A percentile compares a stretch with the other conserved stretches of the same genome.
These are phyloP conservation scores for Aspergillus spinulosporus DNA, from an alignment of 2,329 filamentous ascomycete species.

Conservation along the genomic window DNA sequence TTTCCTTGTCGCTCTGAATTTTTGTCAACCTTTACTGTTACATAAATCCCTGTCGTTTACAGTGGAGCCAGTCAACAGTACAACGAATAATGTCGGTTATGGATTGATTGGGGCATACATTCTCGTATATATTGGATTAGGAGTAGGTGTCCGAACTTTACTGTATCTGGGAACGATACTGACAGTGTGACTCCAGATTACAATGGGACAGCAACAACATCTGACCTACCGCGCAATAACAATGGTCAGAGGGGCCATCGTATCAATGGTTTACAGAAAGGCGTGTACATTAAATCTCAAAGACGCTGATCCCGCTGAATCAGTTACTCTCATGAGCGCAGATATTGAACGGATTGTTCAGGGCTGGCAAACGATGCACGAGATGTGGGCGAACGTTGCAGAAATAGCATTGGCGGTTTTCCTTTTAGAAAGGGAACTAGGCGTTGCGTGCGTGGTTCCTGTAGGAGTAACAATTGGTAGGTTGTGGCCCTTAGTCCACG, in stretches of 20 bases:
- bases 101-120: slow-evolving; percentile 47
- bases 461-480: slow-evolving; percentile 45
- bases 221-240: slow-evolving; percentile 45
- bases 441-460: slow-evolving; percentile 48
- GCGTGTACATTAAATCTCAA: slow-evolving; percentile 34
- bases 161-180: not conserved
- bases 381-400: slow-evolving; percentile 48
- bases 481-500: not conserved
- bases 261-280: slow-evolving; percentile 55
- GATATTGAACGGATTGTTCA: slow-evolving; percentile 48
- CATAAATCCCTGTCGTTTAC: slow-evolving; percentile 39
- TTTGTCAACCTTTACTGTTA: slow-evolving; percentile 42
- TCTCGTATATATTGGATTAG: slow-evolving; percentile 45
- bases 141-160: slow-evolving; percentile 28
- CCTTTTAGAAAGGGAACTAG: slow-evolving; percentile 44
- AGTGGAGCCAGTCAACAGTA: slow-evolving; percentile 28
- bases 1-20: slow-evolving; percentile 38
- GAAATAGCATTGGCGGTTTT: slow-evolving; percentile 50
- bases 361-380: slow-evolving; percentile 46
- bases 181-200: slow-evolving; percentile 28
- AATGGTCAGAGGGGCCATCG: slow-evolving; percentile 45
- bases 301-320: slow-evolving; percentile 38
- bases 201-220: slow-evolving; percentile 45
- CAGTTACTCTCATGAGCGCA: slow-evolving; percentile 49
- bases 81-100: slow-evolving; percentile 40